These are phyloP conservation scores for Aspergillus panamensis DNA, from an alignment of 495 filamentous ascomycete genomes.

Conservation along the genomic window DNA sequence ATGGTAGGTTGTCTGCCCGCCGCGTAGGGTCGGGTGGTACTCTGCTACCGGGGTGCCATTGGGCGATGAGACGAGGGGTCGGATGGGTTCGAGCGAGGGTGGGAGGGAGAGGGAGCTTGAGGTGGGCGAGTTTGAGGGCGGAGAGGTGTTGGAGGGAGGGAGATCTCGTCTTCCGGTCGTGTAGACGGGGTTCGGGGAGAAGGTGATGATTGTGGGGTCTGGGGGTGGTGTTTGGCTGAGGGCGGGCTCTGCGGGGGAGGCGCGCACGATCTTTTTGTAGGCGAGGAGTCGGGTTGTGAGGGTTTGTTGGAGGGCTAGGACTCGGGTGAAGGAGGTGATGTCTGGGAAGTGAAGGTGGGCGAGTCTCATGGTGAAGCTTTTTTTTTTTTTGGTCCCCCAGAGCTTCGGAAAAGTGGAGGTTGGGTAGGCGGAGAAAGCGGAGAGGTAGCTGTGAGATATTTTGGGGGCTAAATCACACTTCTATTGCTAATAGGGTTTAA, in stretches of 20 bases:
- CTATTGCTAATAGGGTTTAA: neutral
- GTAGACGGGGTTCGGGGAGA: constrained; percentile 80
- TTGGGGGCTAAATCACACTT: neutral
- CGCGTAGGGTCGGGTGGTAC: constrained; percentile 68
- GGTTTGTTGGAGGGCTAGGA: constrained; percentile 48
- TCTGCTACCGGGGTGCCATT: constrained; percentile 46
- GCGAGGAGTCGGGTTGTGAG: constrained; percentile 46
- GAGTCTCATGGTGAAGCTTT: constrained; percentile 43
- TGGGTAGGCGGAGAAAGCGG: neutral
- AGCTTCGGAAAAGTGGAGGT: neutral
- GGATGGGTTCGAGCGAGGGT: constrained; percentile 37
- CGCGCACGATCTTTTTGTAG: constrained; percentile 35
- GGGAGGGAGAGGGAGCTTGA: constrained; percentile 37
- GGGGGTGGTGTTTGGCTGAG: constrained; percentile 36
- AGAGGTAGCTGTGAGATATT: neutral
- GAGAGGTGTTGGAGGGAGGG: constrained; percentile 47
- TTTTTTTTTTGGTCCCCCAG: neutral
- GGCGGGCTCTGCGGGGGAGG: constrained; percentile 23
- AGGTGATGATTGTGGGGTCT: constrained; percentile 71
- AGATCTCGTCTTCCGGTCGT: constrained; percentile 85
- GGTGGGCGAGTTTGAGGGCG: constrained; percentile 13
- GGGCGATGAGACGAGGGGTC: constrained; percentile 34
- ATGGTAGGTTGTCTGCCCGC: constrained; percentile 93
- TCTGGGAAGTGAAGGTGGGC: constrained; percentile 68
- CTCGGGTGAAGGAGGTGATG: constrained; percentile 48